Evolutionary conservation across 2,329 filamentous ascomycete genomes (phyloP).

Genomic region (Sporothrix curviconia): DNA sequence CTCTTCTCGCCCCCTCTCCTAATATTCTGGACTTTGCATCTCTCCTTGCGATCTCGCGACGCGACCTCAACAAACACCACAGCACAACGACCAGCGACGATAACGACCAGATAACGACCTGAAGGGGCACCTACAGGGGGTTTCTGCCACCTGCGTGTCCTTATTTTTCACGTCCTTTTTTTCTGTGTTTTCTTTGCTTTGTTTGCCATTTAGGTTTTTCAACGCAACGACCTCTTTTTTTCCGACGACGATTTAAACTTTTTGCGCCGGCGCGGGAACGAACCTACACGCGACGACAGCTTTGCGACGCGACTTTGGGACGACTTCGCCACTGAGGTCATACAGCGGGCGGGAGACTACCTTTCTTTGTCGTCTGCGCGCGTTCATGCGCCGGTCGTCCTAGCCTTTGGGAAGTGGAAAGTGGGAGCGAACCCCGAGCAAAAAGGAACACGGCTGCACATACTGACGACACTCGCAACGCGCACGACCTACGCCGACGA

Average conservation of each 20-base stretch:
- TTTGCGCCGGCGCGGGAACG: constrained; percentile 1
- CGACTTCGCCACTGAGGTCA: neutral
- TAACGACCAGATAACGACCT: constrained; percentile 3
- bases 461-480: no score
- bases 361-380: neutral
- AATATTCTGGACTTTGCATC: neutral
- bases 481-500: no score
- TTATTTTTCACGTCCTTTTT: neutral
- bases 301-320: constrained; percentile 1
- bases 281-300: neutral
- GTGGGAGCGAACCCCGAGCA: neutral
- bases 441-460: neutral
- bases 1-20: no score
- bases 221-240: no score
- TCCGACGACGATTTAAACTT: no score
- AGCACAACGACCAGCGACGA: constrained; percentile 8
- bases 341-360: neutral
- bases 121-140: constrained; percentile 6
- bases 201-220: neutral
- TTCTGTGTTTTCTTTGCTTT: neutral
- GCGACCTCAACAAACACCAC: neutral
- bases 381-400: constrained; percentile 1
- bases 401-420: neutral
- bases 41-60: neutral
- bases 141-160: constrained; percentile 7